phyloP scores from a whole-genome alignment of 202 grass and related monocot genomes.

The Brachypodium distachyon region DNA sequence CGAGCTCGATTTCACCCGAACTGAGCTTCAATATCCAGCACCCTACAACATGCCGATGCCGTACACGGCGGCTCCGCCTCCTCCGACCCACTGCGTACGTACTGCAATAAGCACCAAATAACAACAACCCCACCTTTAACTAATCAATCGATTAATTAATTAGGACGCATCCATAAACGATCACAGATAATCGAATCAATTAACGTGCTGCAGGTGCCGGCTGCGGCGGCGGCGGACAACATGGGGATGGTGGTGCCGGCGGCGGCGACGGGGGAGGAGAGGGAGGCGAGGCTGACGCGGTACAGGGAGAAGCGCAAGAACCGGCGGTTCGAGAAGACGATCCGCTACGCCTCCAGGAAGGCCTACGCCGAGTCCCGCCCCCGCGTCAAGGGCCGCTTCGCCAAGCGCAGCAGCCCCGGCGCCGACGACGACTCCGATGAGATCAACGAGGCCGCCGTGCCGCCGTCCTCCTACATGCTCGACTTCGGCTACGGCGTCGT shows the following conservation, averaged over 20 bases:
- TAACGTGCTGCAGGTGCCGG: conserved; percentile 20
- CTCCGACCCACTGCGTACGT: conserved; percentile 35
- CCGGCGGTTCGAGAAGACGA: conserved; percentile 81
- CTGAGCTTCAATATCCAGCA: conserved; percentile 31
- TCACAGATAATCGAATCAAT: no score
- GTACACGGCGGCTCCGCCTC: conserved; percentile 19
- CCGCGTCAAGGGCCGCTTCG: conserved; percentile 72
- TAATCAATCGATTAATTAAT: no score
- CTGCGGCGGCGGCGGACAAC: conserved; percentile 62
- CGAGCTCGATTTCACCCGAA: conserved; percentile 43
- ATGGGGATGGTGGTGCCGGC: conserved; percentile 32
- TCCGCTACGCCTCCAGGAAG: conserved; percentile 82
- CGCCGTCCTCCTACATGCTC: conserved; percentile 43
- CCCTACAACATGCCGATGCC: conserved; percentile 19
- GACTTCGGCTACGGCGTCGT: conserved; percentile 63
- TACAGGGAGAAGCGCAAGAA: conserved; percentile 90
- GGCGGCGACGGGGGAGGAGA: conserved; percentile 21
- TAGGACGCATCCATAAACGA: no score
- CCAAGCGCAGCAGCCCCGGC: conserved; percentile 40
- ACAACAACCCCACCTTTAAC: no score
- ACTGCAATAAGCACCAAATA: no score
- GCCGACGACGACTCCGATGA: conserved; percentile 24
- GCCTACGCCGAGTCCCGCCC: conserved; percentile 78
- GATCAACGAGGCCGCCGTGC: conserved; percentile 30
- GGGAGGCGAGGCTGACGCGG: conserved; percentile 65